Evolutionary conservation across 345 rosid species (phyloP).

Genomic region (Melaleuca quinquenervia): DNA sequence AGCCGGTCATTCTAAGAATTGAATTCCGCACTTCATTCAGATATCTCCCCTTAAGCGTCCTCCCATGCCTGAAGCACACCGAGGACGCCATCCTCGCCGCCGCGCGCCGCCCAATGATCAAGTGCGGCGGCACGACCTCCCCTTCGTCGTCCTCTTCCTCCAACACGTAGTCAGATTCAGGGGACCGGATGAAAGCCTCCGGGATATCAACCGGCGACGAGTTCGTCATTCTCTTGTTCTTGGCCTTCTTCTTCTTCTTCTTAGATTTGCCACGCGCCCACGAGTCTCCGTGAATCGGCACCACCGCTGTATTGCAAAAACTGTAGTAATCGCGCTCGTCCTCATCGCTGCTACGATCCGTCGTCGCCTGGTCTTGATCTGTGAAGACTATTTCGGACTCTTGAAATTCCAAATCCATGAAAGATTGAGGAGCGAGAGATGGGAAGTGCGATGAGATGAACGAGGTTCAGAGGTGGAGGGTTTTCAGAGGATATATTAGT

Average conservation of each 20-base stretch:
- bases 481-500: neutral
- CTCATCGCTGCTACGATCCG: neutral
- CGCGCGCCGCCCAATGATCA: constrained; percentile 36
- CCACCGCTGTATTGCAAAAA: neutral
- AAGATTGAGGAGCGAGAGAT: neutral
- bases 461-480: neutral
- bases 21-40: constrained; percentile 70
- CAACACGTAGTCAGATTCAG: neutral
- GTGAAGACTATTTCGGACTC: constrained; percentile 43
- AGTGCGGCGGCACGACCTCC: constrained; percentile 54
- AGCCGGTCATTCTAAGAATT: constrained; percentile 78
- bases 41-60: constrained; percentile 77
- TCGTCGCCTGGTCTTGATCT: neutral
- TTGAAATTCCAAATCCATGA: constrained; percentile 28
- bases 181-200: neutral
- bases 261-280: neutral
- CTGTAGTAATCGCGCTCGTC: neutral
- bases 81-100: constrained; percentile 69
- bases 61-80: constrained; percentile 67
- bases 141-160: constrained; percentile 23
- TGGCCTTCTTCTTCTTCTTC: constrained; percentile 7
- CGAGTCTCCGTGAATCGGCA: neutral
- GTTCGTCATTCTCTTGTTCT: neutral
- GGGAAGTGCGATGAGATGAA: neutral
- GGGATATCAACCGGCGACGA: constrained; percentile 25